Base-by-base conservation (phyloP, 345 rosid species). In the Anastatica hierochuntica region DNA sequence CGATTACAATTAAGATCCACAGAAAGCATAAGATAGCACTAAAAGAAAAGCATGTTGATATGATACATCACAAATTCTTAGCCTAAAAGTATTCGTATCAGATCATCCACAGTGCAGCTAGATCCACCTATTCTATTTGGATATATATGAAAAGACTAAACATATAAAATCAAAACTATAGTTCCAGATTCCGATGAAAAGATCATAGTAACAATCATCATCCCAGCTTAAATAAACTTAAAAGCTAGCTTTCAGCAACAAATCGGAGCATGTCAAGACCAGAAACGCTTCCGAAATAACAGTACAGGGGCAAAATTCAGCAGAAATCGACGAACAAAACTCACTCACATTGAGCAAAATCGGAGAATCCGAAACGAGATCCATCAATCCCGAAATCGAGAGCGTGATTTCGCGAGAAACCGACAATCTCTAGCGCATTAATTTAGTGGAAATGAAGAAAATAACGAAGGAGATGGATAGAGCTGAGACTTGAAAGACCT, bases 291-390 rank as follows among this genome's bases (percentile, higher is more conserved):
- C 42, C 7, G 16, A 30, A 17, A 49, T 30, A 18, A 49, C 14
- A 21, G 5, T 10, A 19, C 14, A 36, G 7, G 14, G 11, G 26
- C 29, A 8, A 8, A 30, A 49, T 49, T 39, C 19, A 41, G 43
- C 19, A 23, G 7, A 52, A 17, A 52, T 12, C 43, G 19, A 43
- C 24, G 58, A 51, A 12, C 0, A 6, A 49, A 50, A 12, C 29
- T 19, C 41, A 33, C 52, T 61, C 43, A 61, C 66, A 60, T 41
- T 33, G 49, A 39, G 49, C 35, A 49, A 39, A 48, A 14, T 21
- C 16, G 9, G 57, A 14, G 41, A 14, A 15, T 49, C 23, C 1
- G 49, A 39, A 14, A 30, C n/a, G 41, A 49, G 56, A 49, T 39
- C 39, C 49, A 60, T 37, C 18, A 2, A 58, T 27, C 5, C 33